Evolutionary conservation across 2,329 filamentous ascomycete species (phyloP).

Genomic region (Plenodomus lindquistii): DNA sequence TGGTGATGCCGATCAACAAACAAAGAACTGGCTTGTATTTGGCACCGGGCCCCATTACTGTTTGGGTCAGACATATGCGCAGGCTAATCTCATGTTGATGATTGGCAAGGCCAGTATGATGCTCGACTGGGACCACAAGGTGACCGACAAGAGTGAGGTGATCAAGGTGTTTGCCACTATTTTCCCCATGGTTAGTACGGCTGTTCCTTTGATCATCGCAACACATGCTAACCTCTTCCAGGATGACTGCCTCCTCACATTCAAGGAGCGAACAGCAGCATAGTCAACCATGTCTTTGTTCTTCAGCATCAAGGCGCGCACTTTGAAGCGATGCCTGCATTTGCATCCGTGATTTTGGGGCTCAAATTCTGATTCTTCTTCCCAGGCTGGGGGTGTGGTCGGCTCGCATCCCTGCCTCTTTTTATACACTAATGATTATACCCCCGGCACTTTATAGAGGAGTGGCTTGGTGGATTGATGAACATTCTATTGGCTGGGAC

Average conservation of each 20-base stretch:
- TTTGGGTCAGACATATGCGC: conserved; percentile 88
- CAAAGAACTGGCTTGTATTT: conserved; percentile 97
- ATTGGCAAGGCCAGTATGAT: conserved; percentile 86
- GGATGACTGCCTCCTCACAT: conserved; percentile 83
- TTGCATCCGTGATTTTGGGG: conserved; percentile 26
- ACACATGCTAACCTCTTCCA: conserved; percentile 44
- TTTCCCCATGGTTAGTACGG: conserved; percentile 80
- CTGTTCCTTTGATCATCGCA: neutral
- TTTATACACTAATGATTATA: conserved; percentile 37
- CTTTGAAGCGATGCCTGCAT: conserved; percentile 30
- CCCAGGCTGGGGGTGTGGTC: conserved; percentile 12
- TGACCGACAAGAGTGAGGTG: conserved; percentile 83
- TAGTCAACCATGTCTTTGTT: conserved; percentile 14
- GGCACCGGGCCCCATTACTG: conserved; percentile 97
- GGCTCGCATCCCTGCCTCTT: conserved; percentile 17
- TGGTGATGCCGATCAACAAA: conserved; percentile 85
- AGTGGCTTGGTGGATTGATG: conserved; percentile 16
- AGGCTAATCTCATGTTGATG: conserved; percentile 85
- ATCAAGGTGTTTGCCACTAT: conserved; percentile 99
- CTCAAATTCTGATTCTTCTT: conserved; percentile 19
- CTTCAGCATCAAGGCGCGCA: conserved; percentile 21
- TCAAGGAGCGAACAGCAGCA: conserved; percentile 50
- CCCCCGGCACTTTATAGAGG: conserved; percentile 14
- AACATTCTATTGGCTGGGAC: conserved; percentile 16
- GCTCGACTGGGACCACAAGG: conserved; percentile 87